Conservation (phyloP, 805 yeast species). For the Zygosaccharomyces rouxii region DNA sequence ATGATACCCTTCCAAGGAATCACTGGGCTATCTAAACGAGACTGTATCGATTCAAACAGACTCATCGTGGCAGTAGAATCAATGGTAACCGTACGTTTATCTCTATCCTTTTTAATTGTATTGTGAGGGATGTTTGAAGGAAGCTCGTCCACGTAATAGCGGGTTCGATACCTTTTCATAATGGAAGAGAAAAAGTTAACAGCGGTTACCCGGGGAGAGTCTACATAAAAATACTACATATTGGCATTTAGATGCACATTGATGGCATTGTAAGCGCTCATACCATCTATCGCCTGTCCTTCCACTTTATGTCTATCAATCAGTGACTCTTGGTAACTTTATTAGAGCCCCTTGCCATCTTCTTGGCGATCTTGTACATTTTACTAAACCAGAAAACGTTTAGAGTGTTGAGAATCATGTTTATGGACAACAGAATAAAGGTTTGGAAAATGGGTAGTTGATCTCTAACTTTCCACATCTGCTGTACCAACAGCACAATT, state of each 20-base stretch:
- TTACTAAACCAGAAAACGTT: slow-evolving; percentile 85
- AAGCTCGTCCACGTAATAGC: not conserved
- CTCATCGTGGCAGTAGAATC: slow-evolving; percentile 4
- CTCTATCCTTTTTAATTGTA: not conserved
- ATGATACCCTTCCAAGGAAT: slow-evolving; percentile 79
- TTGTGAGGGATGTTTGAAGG: not conserved
- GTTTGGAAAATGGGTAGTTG: slow-evolving; percentile 47
- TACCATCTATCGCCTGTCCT: not conserved
- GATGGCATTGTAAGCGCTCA: not conserved
- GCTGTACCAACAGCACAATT: slow-evolving; percentile 46
- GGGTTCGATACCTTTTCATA: not conserved
- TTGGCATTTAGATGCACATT: not conserved
- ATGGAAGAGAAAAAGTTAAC: not conserved
- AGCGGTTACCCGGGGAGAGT: not conserved
- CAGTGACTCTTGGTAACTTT: slow-evolving; percentile 12
- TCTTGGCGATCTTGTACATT: slow-evolving; percentile 73
- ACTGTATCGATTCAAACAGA: slow-evolving; percentile 35
- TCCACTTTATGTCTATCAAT: not conserved
- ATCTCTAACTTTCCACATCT: slow-evolving; percentile 44
- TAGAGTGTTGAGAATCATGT: slow-evolving; percentile 58
- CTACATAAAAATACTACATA: not conserved
- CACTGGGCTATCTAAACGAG: slow-evolving; percentile 57
- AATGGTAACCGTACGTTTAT: not conserved
- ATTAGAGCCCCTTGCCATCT: slow-evolving; percentile 37
- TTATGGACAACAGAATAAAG: slow-evolving; percentile 48